Percentiles rank a stretch among this genome's conserved stretches.
Conservation (phyloP, 228 moss, liverwort and hornwort genomes). For the Sphagnum fallax region DNA sequence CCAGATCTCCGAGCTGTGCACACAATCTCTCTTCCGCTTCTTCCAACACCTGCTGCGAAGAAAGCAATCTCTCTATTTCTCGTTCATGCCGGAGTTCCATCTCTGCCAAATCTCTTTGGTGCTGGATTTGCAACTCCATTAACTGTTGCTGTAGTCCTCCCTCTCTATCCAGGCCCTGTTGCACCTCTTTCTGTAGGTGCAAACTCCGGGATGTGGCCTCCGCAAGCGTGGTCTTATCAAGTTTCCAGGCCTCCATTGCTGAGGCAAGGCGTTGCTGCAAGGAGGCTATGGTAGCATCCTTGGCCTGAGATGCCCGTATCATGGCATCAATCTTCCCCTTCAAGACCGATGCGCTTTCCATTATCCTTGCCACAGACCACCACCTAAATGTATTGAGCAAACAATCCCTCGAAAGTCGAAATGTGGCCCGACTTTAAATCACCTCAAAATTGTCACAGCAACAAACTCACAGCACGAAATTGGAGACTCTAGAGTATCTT, state of each 20-base stretch:
- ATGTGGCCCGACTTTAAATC: too few species aligned
- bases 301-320: constrained; percentile 36
- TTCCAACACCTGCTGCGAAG: constrained; percentile 13
- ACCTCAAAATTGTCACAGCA: too few species aligned
- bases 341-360: constrained; percentile 22
- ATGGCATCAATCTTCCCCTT: constrained; percentile 42
- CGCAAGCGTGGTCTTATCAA: constrained; percentile 29
- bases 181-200: constrained; percentile 42
- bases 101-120: constrained; percentile 14
- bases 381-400: too few species aligned
- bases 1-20: constrained; percentile 55
- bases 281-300: constrained; percentile 35
- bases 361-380: not conserved
- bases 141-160: constrained; percentile 27
- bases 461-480: too few species aligned
- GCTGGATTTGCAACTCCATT: constrained; percentile 11
- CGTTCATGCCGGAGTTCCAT: constrained; percentile 19
- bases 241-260: constrained; percentile 29
- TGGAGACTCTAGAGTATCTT: too few species aligned
- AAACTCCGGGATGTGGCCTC: constrained; percentile 26
- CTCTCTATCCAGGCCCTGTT: constrained; percentile 24
- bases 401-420: too few species aligned
- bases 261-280: constrained; percentile 41
- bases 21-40: constrained; percentile 70
- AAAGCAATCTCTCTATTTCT: constrained; percentile 19